Evolutionary conservation across 2,329 filamentous ascomycete genomes (phyloP).

Genomic region (Cephalotrichum gorgonifer): DNA sequence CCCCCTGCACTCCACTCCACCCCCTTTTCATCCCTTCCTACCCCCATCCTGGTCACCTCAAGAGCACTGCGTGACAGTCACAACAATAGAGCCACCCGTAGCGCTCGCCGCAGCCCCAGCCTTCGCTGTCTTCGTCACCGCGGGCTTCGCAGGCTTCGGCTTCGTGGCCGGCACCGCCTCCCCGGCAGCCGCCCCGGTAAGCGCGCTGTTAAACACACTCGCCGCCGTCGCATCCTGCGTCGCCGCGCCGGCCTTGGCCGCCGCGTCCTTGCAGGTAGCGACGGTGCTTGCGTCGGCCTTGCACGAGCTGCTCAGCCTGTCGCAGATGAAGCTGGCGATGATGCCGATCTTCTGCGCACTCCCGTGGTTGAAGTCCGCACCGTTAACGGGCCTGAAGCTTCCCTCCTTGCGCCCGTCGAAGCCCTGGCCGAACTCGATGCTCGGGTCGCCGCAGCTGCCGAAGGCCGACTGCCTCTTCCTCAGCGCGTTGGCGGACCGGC

Average conservation of each 20-base stretch:
- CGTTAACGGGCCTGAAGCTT: constrained; percentile 27
- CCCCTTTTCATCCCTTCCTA: background rate
- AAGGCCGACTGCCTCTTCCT: constrained; percentile 15
- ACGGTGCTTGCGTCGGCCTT: constrained; percentile 12
- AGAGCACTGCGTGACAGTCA: constrained; percentile 2
- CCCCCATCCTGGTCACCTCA: background rate
- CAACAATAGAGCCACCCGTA: background rate
- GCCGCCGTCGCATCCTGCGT: constrained; percentile 15
- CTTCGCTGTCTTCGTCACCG: background rate
- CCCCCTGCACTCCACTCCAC: background rate
- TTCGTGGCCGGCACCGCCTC: background rate
- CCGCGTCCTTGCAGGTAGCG: constrained; percentile 11
- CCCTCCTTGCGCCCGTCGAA: constrained; percentile 35
- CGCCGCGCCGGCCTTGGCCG: constrained; percentile 11
- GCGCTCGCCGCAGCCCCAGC: background rate
- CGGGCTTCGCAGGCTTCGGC: background rate
- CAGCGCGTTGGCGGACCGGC: constrained; percentile 15
- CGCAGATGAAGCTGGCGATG: constrained; percentile 37
- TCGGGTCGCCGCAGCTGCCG: constrained; percentile 34
- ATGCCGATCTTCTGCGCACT: constrained; percentile 28
- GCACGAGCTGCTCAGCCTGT: constrained; percentile 22
- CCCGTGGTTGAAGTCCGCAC: constrained; percentile 38
- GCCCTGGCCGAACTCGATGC: constrained; percentile 36
- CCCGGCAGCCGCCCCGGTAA: constrained; percentile 3
- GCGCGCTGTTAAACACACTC: constrained; percentile 13